A percentile compares a stretch with the other conserved stretches of the same genome.
Evolutionary conservation across 208 protist genomes (phyloP).

Genomic region (Trypanosoma cruzi): DNA sequence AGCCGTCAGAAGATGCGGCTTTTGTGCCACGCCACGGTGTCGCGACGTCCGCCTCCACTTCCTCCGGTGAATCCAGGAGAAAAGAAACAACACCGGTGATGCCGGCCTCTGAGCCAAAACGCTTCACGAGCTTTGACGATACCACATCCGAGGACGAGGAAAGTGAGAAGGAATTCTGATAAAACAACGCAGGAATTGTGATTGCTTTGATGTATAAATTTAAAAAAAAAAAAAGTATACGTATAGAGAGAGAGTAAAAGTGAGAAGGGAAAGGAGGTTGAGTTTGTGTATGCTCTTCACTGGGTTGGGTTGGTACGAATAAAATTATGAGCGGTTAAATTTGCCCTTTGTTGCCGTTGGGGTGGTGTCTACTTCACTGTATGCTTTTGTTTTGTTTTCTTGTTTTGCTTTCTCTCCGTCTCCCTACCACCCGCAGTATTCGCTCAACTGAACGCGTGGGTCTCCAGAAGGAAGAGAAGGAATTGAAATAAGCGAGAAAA

Average conservation of each 20-base stretch:
- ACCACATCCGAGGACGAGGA: constrained; percentile 28
- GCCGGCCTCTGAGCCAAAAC: constrained; percentile 7
- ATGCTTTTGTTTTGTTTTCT: no score
- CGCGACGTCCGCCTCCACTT: not conserved
- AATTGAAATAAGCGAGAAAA: not conserved
- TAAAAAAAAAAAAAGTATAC: not conserved
- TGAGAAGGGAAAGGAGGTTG: not conserved
- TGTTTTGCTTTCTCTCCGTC: not conserved
- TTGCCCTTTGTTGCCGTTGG: no score
- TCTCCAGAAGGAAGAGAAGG: not conserved
- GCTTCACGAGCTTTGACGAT: constrained; percentile 42
- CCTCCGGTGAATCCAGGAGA: constrained; percentile 2
- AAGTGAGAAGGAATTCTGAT: not conserved
- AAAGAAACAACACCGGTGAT: not conserved
- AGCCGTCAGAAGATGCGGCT: not conserved
- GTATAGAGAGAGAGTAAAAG: constrained; percentile 9
- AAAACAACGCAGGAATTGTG: not conserved
- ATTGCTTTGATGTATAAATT: not conserved
- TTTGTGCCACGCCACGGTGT: constrained; percentile 20
- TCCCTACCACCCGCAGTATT: not conserved
- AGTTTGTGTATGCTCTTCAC: not conserved
- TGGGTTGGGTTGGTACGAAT: no score
- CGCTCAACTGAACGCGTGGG: not conserved
- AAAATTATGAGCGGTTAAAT: no score
- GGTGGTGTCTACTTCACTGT: no score